Conservation (phyloP, 2,329 filamentous ascomycete species). For the Nigrospora osmanthi region DNA sequence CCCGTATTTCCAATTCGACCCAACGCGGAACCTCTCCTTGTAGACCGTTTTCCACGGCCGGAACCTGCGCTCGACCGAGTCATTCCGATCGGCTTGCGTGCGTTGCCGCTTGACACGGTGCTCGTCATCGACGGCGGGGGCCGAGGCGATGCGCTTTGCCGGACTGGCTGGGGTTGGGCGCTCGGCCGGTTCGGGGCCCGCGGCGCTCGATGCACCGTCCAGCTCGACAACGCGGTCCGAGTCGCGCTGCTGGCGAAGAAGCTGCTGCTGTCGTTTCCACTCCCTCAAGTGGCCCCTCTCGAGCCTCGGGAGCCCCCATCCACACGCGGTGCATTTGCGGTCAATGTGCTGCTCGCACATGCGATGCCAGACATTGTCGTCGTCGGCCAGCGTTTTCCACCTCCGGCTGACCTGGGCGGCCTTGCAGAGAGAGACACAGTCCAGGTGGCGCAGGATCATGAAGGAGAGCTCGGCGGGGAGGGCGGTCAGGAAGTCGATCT, state of each 20-base stretch:
- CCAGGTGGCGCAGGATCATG: conserved; percentile 86
- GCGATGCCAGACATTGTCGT: conserved; percentile 94
- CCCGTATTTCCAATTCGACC: conserved; percentile 95
- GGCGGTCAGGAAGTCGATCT: conserved; percentile 91
- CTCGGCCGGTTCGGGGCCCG: not conserved
- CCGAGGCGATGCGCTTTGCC: conserved; percentile 25
- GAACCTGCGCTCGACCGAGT: conserved; percentile 34
- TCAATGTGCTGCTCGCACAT: conserved; percentile 94
- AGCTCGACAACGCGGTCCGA: conserved; percentile 9
- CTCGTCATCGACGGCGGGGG: conserved; percentile 13
- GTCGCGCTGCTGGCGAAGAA: conserved; percentile 30
- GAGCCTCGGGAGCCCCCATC: conserved; percentile 85
- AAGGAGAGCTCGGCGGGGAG: conserved; percentile 86
- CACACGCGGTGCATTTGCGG: conserved; percentile 80
- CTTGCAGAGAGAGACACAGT: conserved; percentile 91
- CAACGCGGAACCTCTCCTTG: conserved; percentile 88
- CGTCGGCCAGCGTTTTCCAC: conserved; percentile 88
- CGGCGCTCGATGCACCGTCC: conserved; percentile 1
- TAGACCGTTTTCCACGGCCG: conserved; percentile 97
- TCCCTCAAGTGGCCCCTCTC: conserved; percentile 83
- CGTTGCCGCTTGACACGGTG: conserved; percentile 26
- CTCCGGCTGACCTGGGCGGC: conserved; percentile 86
- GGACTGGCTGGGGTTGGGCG: conserved; percentile 3
- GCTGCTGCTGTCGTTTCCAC: conserved; percentile 77
- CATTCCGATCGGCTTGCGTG: conserved; percentile 8